Percentiles rank a stretch among this genome's conserved stretches.
Conservation (phyloP, 331 rosid genomes). For the Malus hybrid region DNA sequence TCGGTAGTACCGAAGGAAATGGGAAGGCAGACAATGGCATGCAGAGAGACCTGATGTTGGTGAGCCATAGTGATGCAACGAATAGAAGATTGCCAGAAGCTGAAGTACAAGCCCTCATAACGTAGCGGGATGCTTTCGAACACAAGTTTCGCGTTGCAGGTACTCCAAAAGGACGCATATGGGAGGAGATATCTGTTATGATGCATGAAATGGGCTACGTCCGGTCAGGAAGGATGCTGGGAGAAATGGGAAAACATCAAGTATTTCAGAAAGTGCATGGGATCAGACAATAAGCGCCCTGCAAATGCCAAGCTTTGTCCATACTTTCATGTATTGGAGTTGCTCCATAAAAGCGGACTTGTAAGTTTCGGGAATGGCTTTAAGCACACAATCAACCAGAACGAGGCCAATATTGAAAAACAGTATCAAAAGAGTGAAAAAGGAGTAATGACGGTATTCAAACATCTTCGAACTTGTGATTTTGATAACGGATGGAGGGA, state of each 20-base stretch:
- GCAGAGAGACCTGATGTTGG: slow-evolving; percentile 12
- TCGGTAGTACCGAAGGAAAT: slow-evolving; percentile 19
- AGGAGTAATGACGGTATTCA: neutral
- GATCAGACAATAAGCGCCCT: slow-evolving; percentile 43
- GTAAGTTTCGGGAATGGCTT: slow-evolving; percentile 30
- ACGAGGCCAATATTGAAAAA: slow-evolving; percentile 25
- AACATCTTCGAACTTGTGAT: too few relatives aligned
- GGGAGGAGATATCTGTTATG: slow-evolving; percentile 76
- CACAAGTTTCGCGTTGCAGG: slow-evolving; percentile 36
- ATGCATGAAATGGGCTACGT: slow-evolving; percentile 50
- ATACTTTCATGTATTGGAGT: slow-evolving; percentile 57
- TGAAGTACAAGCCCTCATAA: slow-evolving; percentile 65
- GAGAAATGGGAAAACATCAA: slow-evolving; percentile 93
- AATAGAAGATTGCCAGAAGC: slow-evolving; percentile 69
- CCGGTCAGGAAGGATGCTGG: slow-evolving; percentile 67
- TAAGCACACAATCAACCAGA: slow-evolving; percentile 23
- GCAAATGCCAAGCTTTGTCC: slow-evolving; percentile 48
- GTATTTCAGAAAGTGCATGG: slow-evolving; percentile 52
- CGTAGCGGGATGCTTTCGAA: slow-evolving; percentile 47
- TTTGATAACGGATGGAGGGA: neutral
- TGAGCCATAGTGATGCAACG: slow-evolving; percentile 14
- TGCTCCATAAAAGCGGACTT: slow-evolving; percentile 43
- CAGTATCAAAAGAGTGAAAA: neutral
- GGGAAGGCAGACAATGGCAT: slow-evolving; percentile 23
- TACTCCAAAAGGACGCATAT: slow-evolving; percentile 38